These are phyloP conservation scores for Noccaea bulbosa DNA, from an alignment of 345 rosid genomes.

Conservation along the genomic window DNA sequence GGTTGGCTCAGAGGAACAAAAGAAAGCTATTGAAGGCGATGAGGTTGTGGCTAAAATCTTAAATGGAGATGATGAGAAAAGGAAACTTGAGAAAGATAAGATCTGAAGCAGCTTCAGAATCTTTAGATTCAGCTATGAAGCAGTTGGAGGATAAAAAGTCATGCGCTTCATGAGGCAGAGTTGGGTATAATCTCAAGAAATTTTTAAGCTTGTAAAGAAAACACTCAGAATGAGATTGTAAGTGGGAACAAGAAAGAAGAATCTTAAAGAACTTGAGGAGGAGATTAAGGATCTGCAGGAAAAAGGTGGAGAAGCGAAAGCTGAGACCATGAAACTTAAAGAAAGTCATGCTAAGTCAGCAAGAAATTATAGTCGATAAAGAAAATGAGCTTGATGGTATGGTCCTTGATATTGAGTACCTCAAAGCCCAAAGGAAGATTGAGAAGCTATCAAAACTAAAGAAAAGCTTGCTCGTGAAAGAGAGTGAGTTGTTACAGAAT, in stretches of 20 bases:
- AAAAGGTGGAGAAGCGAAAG: slow-evolving; percentile 59
- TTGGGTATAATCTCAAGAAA: slow-evolving; percentile 67
- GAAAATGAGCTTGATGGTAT: slow-evolving; percentile 46
- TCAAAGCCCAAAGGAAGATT: slow-evolving; percentile 35
- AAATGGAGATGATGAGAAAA: too few species aligned
- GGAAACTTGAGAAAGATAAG: slow-evolving; percentile 45
- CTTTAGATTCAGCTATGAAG: slow-evolving; percentile 74
- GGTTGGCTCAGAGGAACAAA: slow-evolving; percentile 64
- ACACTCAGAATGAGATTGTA: slow-evolving; percentile 55
- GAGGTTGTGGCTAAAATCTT: too few species aligned
- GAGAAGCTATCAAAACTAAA: slow-evolving; percentile 36
- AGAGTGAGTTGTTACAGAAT: slow-evolving; percentile 20
- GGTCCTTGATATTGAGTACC: slow-evolving; percentile 42
- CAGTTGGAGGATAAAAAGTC: slow-evolving; percentile 66
- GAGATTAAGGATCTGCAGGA: slow-evolving; percentile 72
- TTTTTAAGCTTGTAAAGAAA: slow-evolving; percentile 58
- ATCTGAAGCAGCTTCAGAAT: slow-evolving; percentile 65
- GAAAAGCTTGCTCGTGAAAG: slow-evolving; percentile 35
- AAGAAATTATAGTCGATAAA: slow-evolving; percentile 55
- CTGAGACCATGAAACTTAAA: slow-evolving; percentile 68
- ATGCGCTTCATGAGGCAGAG: slow-evolving; percentile 68
- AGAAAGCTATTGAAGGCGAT: slow-evolving; percentile 48
- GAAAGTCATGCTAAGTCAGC: slow-evolving; percentile 43
- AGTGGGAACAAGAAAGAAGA: slow-evolving; percentile 64
- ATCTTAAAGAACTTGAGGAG: slow-evolving; percentile 66